Base-by-base conservation (phyloP, 2,329 filamentous ascomycete genomes). In the Macrophomina pseudophaseolina region DNA sequence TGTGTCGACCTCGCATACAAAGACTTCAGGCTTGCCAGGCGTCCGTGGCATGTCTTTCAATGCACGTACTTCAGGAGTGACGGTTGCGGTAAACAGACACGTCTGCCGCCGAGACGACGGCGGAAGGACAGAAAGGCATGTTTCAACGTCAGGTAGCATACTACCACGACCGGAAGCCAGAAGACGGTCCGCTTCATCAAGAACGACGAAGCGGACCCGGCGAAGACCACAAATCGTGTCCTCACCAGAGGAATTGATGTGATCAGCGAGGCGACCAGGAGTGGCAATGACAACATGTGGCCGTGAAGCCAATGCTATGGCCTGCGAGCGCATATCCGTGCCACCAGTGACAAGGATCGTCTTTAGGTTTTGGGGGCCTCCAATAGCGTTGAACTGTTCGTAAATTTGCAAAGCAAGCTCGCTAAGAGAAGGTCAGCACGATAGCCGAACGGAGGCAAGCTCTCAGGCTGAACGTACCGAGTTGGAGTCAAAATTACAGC, bases 201-300 rank as follows among this genome's bases (percentile, higher is more conserved):
- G 89, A 7, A 99, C 93, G 2, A 98, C 91, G 77, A 92, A 94
- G 66, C 88, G 88, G 32, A 93, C 90, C 60, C 94, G 87, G 18
- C 89, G 86, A 53, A 99, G 82, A 0, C 93, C 94, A 67, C 88
- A 89, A 68, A 96, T 87, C 0, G 94, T 98, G 75, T 99, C 95
- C 74, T 94, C 89, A 51, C 95, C 95, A 16, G 94, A 98, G 1
- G 88, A 94, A 46, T 89, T 88, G 75, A 99, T 94, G 77, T 99
- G 95, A 76, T 99, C 94, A 18, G 95, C 95, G 28, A 99, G 84
- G 49, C 95, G 88, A 18, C 95, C 94, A 2, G 95, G 95, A 0
- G 95, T 99, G 30, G 95, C 94, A 75, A 99, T 95, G 52, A 99
- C 91, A 62, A 99, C 83, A 75, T 99, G 95, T 1, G 95, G 95